These are phyloP conservation scores for Recurvomyces mirabilis DNA, from an alignment of 495 filamentous ascomycete genomes.

Conservation along the genomic window DNA sequence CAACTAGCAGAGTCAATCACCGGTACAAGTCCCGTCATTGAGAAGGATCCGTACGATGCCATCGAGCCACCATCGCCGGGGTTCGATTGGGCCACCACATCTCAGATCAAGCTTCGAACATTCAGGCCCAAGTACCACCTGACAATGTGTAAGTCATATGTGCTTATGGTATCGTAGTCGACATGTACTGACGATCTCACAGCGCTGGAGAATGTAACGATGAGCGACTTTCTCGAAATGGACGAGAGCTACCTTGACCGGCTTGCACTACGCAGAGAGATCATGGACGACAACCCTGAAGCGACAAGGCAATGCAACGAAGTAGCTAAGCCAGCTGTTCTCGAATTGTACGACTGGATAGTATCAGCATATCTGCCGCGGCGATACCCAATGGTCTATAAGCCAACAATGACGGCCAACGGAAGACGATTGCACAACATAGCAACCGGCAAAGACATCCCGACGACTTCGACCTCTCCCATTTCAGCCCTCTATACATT, in stretches of 20 bases:
- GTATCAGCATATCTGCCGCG: constrained; percentile 50
- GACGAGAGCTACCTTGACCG: constrained; percentile 54
- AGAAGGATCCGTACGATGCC: constrained; percentile 20
- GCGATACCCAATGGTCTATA: constrained; percentile 56
- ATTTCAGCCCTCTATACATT: constrained; percentile 38
- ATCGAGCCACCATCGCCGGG: constrained; percentile 42
- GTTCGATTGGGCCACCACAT: constrained; percentile 51
- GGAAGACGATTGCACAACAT: constrained; percentile 24
- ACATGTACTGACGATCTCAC: constrained; percentile 5
- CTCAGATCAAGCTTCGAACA: constrained; percentile 50
- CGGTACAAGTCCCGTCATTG: too few species aligned
- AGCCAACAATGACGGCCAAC: constrained; percentile 10
- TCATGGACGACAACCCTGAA: constrained; percentile 38
- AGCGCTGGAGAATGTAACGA: constrained; percentile 41
- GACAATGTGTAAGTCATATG: constrained; percentile 50
- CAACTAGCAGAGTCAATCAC: too few species aligned
- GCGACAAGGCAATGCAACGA: constrained; percentile 37
- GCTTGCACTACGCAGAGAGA: constrained; percentile 40
- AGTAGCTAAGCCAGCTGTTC: constrained; percentile 37
- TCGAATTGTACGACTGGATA: constrained; percentile 57
- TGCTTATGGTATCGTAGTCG: background rate
- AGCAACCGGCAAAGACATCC: constrained; percentile 36
- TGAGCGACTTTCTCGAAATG: constrained; percentile 53
- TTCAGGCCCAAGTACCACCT: constrained; percentile 64
- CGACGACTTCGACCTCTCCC: constrained; percentile 29